phyloP scores from a whole-genome alignment of 352 stramenopile species.

The Pythium biforme region DNA sequence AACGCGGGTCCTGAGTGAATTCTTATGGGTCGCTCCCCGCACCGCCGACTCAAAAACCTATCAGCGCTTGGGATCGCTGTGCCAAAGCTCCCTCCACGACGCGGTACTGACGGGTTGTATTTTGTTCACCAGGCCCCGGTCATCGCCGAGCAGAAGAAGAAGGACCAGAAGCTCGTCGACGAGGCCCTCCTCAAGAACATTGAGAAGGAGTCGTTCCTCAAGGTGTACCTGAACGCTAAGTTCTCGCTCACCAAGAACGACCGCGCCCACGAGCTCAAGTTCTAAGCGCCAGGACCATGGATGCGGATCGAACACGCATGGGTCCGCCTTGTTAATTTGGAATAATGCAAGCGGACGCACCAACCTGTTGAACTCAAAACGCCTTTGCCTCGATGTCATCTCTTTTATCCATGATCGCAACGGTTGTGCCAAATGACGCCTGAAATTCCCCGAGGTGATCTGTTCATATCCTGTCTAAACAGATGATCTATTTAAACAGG shows the following conservation, averaged over 20 bases:
- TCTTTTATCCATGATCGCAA: background rate
- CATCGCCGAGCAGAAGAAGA: constrained; percentile 97
- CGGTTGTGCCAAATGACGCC: too few relatives aligned
- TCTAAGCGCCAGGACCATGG: constrained; percentile 82
- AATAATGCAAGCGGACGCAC: constrained; percentile 28
- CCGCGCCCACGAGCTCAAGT: constrained; percentile 98
- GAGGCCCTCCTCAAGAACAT: constrained; percentile 85
- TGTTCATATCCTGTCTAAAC: constrained; percentile 1
- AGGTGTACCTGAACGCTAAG: constrained; percentile 98
- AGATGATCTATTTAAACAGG: constrained; percentile 11
- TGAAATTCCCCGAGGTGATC: too few relatives aligned
- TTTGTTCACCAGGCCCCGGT: constrained; percentile 70
- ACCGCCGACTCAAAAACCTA: constrained; percentile 27
- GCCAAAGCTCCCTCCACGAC: constrained; percentile 83
- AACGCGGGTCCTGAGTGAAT: constrained; percentile 17
- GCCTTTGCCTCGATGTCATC: background rate
- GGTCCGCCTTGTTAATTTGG: constrained; percentile 17
- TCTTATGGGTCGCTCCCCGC: constrained; percentile 14
- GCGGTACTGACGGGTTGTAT: constrained; percentile 28
- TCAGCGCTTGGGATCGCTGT: constrained; percentile 91
- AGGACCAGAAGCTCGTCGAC: constrained; percentile 98
- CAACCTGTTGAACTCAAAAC: constrained; percentile 26
- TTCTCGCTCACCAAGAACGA: constrained; percentile 98
- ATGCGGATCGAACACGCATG: constrained; percentile 13
- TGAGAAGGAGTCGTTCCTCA: constrained; percentile 92